These are phyloP conservation scores for Phytopythium cucurbitacearum DNA, from an alignment of 352 stramenopile genomes.

Conservation along the genomic window DNA sequence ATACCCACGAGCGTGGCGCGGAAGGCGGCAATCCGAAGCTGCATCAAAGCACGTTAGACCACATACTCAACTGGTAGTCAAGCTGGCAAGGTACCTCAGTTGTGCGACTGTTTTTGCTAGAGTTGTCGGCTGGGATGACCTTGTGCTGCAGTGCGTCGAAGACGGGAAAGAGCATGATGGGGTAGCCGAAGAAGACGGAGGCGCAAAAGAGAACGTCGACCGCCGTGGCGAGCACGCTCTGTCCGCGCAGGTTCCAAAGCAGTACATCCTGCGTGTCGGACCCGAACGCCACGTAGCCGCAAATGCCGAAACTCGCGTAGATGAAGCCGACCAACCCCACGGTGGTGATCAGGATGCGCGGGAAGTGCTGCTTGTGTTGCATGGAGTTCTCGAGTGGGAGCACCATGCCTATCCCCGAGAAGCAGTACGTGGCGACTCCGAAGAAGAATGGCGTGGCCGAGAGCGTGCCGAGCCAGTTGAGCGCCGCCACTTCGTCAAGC, in stretches of 20 bases:
- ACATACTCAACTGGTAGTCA: no score
- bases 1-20: slow-evolving; percentile 63
- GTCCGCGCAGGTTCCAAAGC: slow-evolving; percentile 83
- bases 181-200: slow-evolving; percentile 90
- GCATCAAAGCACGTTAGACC: no score
- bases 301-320: slow-evolving; percentile 85
- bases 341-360: slow-evolving; percentile 51
- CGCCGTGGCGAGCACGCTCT: slow-evolving; percentile 47
- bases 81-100: no score
- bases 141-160: slow-evolving; percentile 64
- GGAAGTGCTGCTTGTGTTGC: slow-evolving; percentile 71
- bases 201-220: slow-evolving; percentile 86
- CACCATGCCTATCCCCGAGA: slow-evolving; percentile 89
- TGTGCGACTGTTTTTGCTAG: no score
- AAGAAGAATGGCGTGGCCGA: slow-evolving; percentile 84
- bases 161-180: slow-evolving; percentile 92
- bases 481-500: slow-evolving; percentile 20
- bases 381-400: slow-evolving; percentile 87
- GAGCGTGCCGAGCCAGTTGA: slow-evolving; percentile 56
- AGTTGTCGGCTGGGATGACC: slow-evolving; percentile 11
- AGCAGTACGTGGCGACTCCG: slow-evolving; percentile 86
- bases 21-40: slow-evolving; percentile 12
- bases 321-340: slow-evolving; percentile 82
- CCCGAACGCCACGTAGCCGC: slow-evolving; percentile 85
- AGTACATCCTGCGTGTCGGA: slow-evolving; percentile 79